These are phyloP conservation scores for Monosporascus sp. DNA, from an alignment of 2,329 filamentous ascomycete species.

Conservation along the genomic window DNA sequence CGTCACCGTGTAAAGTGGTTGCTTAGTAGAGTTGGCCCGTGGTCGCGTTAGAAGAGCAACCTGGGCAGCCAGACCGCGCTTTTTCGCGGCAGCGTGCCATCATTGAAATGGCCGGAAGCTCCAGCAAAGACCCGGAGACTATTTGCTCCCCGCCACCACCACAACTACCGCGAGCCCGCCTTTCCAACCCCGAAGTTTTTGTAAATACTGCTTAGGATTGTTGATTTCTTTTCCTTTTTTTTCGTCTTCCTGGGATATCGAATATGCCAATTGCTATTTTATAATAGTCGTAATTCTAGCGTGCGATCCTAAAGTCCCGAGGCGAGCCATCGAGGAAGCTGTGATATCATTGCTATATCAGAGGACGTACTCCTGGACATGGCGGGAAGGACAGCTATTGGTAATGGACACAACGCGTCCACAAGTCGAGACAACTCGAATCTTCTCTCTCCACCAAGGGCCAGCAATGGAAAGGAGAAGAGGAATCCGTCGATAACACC, in stretches of 20 bases:
- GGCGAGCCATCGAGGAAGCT: neutral
- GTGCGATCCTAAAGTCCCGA: neutral
- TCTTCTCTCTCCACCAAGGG: constrained; percentile 21
- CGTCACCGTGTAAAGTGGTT: neutral
- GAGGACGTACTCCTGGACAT: neutral
- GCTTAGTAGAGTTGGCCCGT: neutral
- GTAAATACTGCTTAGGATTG: neutral
- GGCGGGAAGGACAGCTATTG: neutral
- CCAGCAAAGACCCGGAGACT: no score
- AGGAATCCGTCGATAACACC: constrained; percentile 50
- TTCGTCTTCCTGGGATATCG: neutral
- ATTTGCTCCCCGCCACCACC: no score
- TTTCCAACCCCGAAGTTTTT: neutral
- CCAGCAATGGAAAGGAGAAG: constrained; percentile 36
- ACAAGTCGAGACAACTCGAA: constrained; percentile 11
- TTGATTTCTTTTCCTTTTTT: neutral
- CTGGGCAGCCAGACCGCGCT: neutral
- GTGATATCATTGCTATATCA: no score
- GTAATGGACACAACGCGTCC: constrained; percentile 1
- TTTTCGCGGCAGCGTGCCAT: neutral
- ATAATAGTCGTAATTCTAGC: neutral
- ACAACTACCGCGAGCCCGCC: neutral
- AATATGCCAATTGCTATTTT: constrained; percentile 1
- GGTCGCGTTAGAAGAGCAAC: neutral
- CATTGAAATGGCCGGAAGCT: no score